A percentile compares a stretch with the other conserved stretches of the same genome.
phyloP scores from a whole-genome alignment of 2,329 filamentous ascomycete genomes.

The Capronia epimyces region DNA sequence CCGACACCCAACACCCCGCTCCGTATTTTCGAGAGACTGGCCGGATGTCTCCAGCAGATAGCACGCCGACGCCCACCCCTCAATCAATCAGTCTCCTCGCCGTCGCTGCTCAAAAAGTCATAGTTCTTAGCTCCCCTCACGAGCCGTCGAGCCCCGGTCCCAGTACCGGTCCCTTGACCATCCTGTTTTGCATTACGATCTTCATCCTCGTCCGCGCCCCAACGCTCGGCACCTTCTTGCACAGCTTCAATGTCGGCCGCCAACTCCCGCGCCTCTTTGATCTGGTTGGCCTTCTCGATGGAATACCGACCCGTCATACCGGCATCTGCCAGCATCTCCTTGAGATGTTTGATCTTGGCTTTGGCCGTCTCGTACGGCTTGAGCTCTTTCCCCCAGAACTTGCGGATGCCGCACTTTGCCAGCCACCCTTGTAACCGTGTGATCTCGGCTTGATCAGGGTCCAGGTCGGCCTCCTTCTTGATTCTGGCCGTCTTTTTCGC shows the following conservation, averaged over 20 bases:
- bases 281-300: conserved; percentile 73
- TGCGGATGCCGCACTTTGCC: conserved; percentile 83
- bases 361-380: conserved; percentile 66
- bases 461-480: conserved; percentile 44
- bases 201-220: conserved; percentile 57
- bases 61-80: neutral
- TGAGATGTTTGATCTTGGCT: conserved; percentile 78
- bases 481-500: conserved; percentile 32
- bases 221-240: conserved; percentile 70
- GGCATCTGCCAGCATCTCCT: conserved; percentile 67
- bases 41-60: too few species aligned
- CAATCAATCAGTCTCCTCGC: conserved; percentile 47
- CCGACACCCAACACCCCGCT: too few species aligned
- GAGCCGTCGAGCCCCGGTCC: conserved; percentile 32
- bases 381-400: conserved; percentile 83
- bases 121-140: conserved; percentile 43
- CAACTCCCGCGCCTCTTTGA: conserved; percentile 81
- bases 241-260: conserved; percentile 78
- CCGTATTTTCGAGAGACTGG: too few species aligned
- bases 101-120: conserved; percentile 63
- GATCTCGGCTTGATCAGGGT: conserved; percentile 70
- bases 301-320: conserved; percentile 90
- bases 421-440: conserved; percentile 84
- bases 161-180: conserved; percentile 22
- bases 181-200: conserved; percentile 31